These are phyloP conservation scores for Macaranga tanarius DNA, from an alignment of 441 rosid genomes.

Conservation along the genomic window DNA sequence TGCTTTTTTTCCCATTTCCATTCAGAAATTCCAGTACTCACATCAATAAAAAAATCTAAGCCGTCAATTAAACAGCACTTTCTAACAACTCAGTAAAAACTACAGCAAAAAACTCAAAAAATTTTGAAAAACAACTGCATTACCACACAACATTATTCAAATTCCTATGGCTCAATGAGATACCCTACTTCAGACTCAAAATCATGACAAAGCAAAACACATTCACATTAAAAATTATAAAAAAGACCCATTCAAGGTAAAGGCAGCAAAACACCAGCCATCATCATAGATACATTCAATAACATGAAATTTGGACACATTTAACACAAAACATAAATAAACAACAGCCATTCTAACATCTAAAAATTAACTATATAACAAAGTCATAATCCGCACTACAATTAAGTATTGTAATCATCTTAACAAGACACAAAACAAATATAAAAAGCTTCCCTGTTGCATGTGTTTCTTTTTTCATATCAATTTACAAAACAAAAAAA, in stretches of 20 bases:
- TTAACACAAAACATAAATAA: too few relatives aligned
- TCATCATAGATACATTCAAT: too few relatives aligned
- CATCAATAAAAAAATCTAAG: background rate
- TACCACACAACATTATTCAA: background rate
- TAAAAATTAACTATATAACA: too few relatives aligned
- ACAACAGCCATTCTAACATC: too few relatives aligned
- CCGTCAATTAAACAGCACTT: background rate
- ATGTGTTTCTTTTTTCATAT: conserved; percentile 8
- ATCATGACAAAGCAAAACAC: background rate
- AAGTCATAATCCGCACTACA: background rate
- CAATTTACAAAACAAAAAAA: conserved; percentile 21
- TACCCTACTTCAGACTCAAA: background rate
- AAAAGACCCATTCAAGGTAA: background rate
- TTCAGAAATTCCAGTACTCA: background rate
- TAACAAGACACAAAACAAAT: conserved; percentile 2
- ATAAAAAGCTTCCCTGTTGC: conserved; percentile 8
- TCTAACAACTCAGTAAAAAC: background rate
- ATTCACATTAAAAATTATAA: too few relatives aligned
- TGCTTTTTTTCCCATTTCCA: background rate
- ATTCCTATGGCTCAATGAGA: background rate
- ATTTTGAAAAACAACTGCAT: background rate
- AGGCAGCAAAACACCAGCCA: background rate
- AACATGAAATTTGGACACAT: too few relatives aligned
- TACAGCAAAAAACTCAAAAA: background rate
- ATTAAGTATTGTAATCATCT: background rate